phyloP scores from a whole-genome alignment of 2,329 filamentous ascomycete genomes.

The Hypoxylon sp. region DNA sequence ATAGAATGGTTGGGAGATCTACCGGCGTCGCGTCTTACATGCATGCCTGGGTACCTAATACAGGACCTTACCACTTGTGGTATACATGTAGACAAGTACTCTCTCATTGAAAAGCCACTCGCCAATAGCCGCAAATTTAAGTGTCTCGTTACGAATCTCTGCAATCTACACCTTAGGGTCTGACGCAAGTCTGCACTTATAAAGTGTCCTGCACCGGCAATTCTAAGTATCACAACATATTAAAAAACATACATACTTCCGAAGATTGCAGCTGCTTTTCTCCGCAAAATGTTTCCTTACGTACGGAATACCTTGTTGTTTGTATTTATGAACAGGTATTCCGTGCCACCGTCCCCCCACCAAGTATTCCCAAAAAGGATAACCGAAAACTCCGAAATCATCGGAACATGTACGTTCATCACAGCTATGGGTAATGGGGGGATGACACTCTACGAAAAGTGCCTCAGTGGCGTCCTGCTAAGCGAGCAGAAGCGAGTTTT shows the following conservation, averaged over 20 bases:
- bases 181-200: not conserved
- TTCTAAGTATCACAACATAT: not conserved
- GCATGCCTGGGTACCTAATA: not conserved
- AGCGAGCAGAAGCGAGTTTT: not conserved
- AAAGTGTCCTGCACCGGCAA: not conserved
- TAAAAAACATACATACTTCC: not conserved
- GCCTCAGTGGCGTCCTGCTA: conserved; percentile 15
- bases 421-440: not conserved
- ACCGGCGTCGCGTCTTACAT: conserved; percentile 21
- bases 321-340: not conserved
- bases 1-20: conserved; percentile 12
- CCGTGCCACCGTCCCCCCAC: not conserved
- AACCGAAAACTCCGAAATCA: conserved; percentile 12
- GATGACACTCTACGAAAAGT: not conserved
- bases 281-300: not conserved
- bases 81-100: conserved; percentile 2
- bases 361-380: conserved; percentile 6
- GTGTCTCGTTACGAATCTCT: not conserved
- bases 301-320: not conserved
- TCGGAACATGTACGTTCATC: not conserved
- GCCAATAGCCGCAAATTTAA: not conserved
- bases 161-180: not conserved
- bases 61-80: conserved; percentile 1
- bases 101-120: not conserved
- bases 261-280: not conserved